A percentile compares a stretch with the other conserved stretches of the same genome.
These are phyloP conservation scores for Ophiostoma australiae DNA, from an alignment of 2,329 filamentous ascomycete genomes.

Conservation along the genomic window DNA sequence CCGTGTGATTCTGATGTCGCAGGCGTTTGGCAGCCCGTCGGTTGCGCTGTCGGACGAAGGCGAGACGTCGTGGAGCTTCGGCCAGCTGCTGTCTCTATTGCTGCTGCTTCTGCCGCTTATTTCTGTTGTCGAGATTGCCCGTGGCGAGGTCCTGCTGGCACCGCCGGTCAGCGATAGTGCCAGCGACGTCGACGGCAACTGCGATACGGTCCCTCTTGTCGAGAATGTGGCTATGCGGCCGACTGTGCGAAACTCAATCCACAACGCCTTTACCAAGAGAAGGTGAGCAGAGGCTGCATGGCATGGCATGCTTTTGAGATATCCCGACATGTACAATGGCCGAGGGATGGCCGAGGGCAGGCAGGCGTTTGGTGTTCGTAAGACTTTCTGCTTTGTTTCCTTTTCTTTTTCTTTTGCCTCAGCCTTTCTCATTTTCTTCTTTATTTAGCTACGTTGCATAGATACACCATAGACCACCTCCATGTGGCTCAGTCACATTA, in stretches of 20 bases:
- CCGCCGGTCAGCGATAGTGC: slow-evolving; percentile 40
- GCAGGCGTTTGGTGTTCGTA: not conserved
- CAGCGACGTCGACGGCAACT: not conserved
- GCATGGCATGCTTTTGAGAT: not conserved
- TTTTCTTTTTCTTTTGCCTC: not conserved
- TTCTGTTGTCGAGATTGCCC: slow-evolving; percentile 52
- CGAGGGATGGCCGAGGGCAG: not conserved
- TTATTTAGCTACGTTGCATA: not conserved
- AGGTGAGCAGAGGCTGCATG: not conserved
- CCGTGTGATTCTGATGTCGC: slow-evolving; percentile 52
- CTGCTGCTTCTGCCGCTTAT: slow-evolving; percentile 57
- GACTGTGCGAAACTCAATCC: slow-evolving; percentile 28
- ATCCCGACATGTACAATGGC: not conserved
- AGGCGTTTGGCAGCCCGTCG: slow-evolving; percentile 54
- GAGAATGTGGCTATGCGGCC: slow-evolving; percentile 35
- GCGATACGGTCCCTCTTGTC: slow-evolving; percentile 34
- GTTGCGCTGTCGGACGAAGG: slow-evolving; percentile 47
- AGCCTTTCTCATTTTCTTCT: not conserved
- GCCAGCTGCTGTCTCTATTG: slow-evolving; percentile 56
- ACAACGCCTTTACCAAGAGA: slow-evolving; percentile 6
- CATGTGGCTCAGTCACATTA: not conserved
- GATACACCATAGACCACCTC: not conserved
- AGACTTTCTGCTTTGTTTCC: not conserved
- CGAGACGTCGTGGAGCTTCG: slow-evolving; percentile 59
- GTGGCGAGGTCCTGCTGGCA: slow-evolving; percentile 43